Evolutionary conservation across 139 green algal genomes (phyloP), one percentile per base, ranked within the genome.

Genomic region (Chlorella sp.): DNA sequence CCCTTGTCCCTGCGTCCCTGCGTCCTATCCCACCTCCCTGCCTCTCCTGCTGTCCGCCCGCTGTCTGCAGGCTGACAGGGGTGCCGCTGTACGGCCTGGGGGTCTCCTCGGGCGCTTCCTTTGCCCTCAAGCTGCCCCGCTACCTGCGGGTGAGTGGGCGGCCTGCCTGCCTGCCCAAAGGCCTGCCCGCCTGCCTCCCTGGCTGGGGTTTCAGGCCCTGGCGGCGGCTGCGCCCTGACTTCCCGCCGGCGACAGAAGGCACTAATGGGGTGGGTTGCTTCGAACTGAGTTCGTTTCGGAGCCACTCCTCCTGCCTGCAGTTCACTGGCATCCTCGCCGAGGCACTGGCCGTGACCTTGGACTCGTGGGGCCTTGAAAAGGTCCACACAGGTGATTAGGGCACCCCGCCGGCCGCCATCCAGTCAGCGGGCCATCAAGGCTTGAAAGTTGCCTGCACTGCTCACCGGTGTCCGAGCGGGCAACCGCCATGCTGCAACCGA

Each of bases 71-170:
- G 24, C 79, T 85, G 79, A 22, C 24, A 1, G 30, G 26, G 9
- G 42, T 85, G 30, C 79, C 79, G 2, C 42, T 85, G 28, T 85
- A 68, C 18, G 32, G 42, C 28, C 2, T 68, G 42, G 79, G 79
- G 15, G 79, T 85, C 42, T 85, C 79, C 42, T 64, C 79, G 28
- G 79, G 79, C 28, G 42, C 79, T 24, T 64, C 79, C 15, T 85
- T 85, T 22, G 15, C 26, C 3, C 79, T 85, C 42, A 85, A 85
- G 79, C 42, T 85, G 79, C 79, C 79, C 28, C 75, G 75, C 34
- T 81, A 48, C 75, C 75, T 81, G n/a, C 34, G 26, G 75, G 75
- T 81, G 75, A 11, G 36, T 30, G 34, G 64, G 64, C 2, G 64
- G 64, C 64, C 21, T 16, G 14, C 34, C 73, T 48, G 73, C 73